Base-by-base conservation (phyloP, 108 stramenopile species). In the Nitzschia palea region DNA sequence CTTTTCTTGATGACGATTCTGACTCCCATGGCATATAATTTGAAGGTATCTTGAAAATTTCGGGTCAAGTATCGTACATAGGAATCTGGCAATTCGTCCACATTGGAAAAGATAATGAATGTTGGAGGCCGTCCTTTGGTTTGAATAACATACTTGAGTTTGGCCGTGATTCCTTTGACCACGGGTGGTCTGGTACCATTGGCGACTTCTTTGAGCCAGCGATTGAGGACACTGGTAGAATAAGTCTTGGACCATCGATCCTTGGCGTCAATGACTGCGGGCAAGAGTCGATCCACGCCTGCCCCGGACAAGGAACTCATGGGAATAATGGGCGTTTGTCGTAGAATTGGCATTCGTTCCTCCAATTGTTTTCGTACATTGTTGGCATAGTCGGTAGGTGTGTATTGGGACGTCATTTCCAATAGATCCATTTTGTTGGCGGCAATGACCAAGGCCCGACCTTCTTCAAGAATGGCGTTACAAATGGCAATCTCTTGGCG, bases 371-470 rank as follows among this genome's bases (percentile, higher is more conserved):
- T 74, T 50, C 77, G 80, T 9, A 95, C 94, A 35, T 68, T 82
- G 40, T 66, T 66, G 5, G 87, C 89, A 73, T 80, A 95, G 45
- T 92, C 88, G 25, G 74, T 33, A 2, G 73, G 63, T 2, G 82
- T 68, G 44, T 90, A 94, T 1, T 80, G 76, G 4, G 36, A 31
- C 3, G 68, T 71, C 51, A 87, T 90, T 29, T 88, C 83, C 30
- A 96, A 58, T 0, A 93, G 76, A 63, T 96, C 96, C 85, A 88
- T 86, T 65, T 96, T 96, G 65, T 96, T 96, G 30, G 93, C 96
- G 5, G 83, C 93, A 30, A 96, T 81, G 1, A 96, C 85, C 63
- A 96, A 68, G 0, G 89, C 65, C 9, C 96, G 83, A 32, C 96
- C 96, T 76, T 96, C 96, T 35, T 90, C 75, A n/a, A 95, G 62